Base-by-base conservation (phyloP, 1,139 yeast genomes). In the Candida glucosophila region DNA sequence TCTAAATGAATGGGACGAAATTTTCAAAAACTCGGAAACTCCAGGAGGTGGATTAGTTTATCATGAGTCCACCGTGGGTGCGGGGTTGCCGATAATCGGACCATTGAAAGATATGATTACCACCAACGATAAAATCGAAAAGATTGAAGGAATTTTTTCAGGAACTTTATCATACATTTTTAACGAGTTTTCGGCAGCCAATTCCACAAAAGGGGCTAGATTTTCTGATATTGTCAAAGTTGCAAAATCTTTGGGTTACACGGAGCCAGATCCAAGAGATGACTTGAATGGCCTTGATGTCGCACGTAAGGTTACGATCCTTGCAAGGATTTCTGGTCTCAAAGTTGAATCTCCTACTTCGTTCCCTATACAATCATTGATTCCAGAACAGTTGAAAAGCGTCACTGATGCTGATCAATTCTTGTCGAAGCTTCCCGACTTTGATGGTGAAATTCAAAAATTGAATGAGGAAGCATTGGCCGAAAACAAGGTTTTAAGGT, bases 51-150 rank as follows among this genome's bases (percentile, higher is more conserved):
- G 93, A 19, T 66, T 88, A 37, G 94, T 86, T 23, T 88, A 85
- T 64, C 98, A 90, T 49, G 98, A 92, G 65, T 93, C 97, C 27
- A 83, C 97, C n/a, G 98, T 90, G 30, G 98, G 97, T 47, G 98
- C 98, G 21, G 99, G 97, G 29, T 69, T 92, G 49, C 99, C 99
- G 34, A 75, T 90, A 37, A 76, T 90, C 42, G 78, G 86, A 25
- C 83, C 96, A 29, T 65, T 90, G 47, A 79, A 76, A 47, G 98
- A 90, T 52, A 67, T 90, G 54, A 67, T 90, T 25, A 69, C 72
- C 35, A 90, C 98, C 29, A 98, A 98, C 37, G 98, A 90, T 55
- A 76, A 83, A 57, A 73, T 92, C 34, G 78, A 76, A 43, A 81
- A 77, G 50, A 80, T 90, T 40, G 97, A 90, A 59, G 99, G 98